Base-by-base conservation (phyloP, 495 filamentous ascomycete genomes). In the Penicillium ucsense region DNA sequence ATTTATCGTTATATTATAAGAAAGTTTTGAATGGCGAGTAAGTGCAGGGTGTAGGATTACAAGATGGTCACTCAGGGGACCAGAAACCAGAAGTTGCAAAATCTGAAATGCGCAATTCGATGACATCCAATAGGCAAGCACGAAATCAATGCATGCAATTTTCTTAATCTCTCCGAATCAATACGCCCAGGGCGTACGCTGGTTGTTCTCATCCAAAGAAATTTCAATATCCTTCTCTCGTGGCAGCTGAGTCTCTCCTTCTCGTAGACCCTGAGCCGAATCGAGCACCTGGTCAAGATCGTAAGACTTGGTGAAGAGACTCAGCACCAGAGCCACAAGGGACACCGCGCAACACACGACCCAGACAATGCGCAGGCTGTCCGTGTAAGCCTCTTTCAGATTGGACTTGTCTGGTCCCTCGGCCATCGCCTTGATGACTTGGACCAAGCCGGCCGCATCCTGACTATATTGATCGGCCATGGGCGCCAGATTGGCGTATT, bases 401-500 rank as follows among this genome's bases (percentile, higher is more conserved):
- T 75, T 45, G 0, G 49, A 50, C 59, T 73, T 78, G 3, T 54
- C 52, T 0, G 41, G 43, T 0, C 62, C 66, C 31, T 68, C 60
- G 2, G 64, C 56, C 78, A 84, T 81, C 0, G 45, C 53, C 54
- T 79, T 73, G 49, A 86, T 80, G 8, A 82, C 56, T 44, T 72
- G 68, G 3, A 84, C 79, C 36, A 86, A 56, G 3, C 72, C 71
- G 1, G 79, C 75, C 0, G 81, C 78, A 63, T 86, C 78, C 12
- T 69, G 68, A 36, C 72, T 73, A 45, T 78, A 78, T 6, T 61
- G 58, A 8, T 47, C 62, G 4, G 80, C 80, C 43, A 65, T 53
- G 0, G 56, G 53, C 0, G 65, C 70, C 28, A 81, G 61, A 4
- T 56, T 59, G 3, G 70, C 56, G 20, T 77, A 69, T 8, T 47